A percentile compares a stretch with the other conserved stretches of the same genome.
Evolutionary conservation across 352 stramenopile species (phyloP).

Genomic region (Phytophthora sp.): DNA sequence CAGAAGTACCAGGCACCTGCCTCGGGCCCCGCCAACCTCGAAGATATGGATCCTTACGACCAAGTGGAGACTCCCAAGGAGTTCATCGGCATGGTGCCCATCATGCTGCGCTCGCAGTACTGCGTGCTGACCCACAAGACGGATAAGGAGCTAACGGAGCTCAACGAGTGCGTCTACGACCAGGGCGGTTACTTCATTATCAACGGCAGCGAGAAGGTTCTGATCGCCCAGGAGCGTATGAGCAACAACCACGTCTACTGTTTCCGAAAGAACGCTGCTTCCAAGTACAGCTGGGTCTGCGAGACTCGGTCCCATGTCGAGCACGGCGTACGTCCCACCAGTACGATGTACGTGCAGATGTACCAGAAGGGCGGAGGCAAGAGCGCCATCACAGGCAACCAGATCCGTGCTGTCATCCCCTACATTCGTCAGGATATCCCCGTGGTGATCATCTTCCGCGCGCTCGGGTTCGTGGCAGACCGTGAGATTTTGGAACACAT

Average conservation of each 20-base stretch:
- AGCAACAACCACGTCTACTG: conserved; percentile 99
- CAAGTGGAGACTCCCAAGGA: conserved; percentile 91
- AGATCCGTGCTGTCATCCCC: conserved; percentile 97
- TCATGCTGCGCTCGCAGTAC: conserved; percentile 98
- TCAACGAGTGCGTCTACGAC: conserved; percentile 99
- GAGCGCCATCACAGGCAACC: conserved; percentile 96
- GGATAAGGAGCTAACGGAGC: conserved; percentile 93
- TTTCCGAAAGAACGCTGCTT: conserved; percentile 98
- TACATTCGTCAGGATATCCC: conserved; percentile 99
- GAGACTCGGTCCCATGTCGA: conserved; percentile 98
- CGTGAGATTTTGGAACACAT: conserved; percentile 99
- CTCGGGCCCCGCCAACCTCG: conserved; percentile 70
- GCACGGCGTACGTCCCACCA: conserved; percentile 94
- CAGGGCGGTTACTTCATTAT: conserved; percentile 99
- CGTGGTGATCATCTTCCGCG: conserved; percentile 99
- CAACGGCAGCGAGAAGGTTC: conserved; percentile 97
- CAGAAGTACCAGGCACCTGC: conserved; percentile 86
- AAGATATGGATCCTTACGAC: conserved; percentile 90
- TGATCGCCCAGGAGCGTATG: conserved; percentile 99
- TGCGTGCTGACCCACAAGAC: conserved; percentile 94
- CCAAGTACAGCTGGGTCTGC: conserved; percentile 97
- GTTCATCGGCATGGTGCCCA: conserved; percentile 98
- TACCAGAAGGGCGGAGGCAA: conserved; percentile 96
- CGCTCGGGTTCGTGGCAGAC: conserved; percentile 96
- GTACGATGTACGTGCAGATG: conserved; percentile 99